Evolutionary conservation across 345 rosid species (phyloP).

Genomic region (Streptanthus diversifolius): DNA sequence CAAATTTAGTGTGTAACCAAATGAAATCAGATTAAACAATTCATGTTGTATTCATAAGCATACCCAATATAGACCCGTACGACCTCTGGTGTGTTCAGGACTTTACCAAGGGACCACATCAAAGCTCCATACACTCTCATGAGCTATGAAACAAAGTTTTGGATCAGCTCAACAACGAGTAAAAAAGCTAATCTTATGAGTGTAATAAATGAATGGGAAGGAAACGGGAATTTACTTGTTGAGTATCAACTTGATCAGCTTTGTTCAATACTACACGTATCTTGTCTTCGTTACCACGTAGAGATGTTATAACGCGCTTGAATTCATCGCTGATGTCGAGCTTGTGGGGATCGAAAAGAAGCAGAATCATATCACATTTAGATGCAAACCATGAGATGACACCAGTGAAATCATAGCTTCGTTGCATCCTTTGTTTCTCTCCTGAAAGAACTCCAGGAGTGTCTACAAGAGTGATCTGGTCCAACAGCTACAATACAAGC

Average conservation of each 20-base stretch:
- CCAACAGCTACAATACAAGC: slow-evolving; percentile 61
- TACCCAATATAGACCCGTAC: slow-evolving; percentile 91
- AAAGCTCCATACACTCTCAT: slow-evolving; percentile 98
- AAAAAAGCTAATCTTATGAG: not conserved
- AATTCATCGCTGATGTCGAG: slow-evolving; percentile 93
- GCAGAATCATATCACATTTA: slow-evolving; percentile 89
- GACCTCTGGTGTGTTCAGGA: slow-evolving; percentile 88
- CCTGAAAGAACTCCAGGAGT: slow-evolving; percentile 96
- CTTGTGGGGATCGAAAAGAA: slow-evolving; percentile 94
- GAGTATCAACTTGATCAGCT: slow-evolving; percentile 96
- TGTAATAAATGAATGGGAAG: not conserved
- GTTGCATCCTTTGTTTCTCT: slow-evolving; percentile 86
- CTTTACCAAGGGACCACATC: slow-evolving; percentile 99
- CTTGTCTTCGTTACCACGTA: slow-evolving; percentile 92
- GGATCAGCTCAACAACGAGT: not conserved
- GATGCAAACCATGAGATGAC: slow-evolving; percentile 96
- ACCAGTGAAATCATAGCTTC: slow-evolving; percentile 89
- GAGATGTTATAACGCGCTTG: slow-evolving; percentile 80
- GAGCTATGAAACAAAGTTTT: slow-evolving; percentile 40
- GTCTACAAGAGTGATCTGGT: slow-evolving; percentile 87
- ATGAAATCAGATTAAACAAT: not conserved
- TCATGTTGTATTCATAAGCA: not conserved
- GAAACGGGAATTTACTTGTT: slow-evolving; percentile 47
- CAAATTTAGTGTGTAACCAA: not conserved
- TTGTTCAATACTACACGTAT: slow-evolving; percentile 90